Evolutionary conservation across 306 rosid genomes (phyloP), one percentile per base, ranked within the genome.

Genomic region (Dalbergia oliveri): DNA sequence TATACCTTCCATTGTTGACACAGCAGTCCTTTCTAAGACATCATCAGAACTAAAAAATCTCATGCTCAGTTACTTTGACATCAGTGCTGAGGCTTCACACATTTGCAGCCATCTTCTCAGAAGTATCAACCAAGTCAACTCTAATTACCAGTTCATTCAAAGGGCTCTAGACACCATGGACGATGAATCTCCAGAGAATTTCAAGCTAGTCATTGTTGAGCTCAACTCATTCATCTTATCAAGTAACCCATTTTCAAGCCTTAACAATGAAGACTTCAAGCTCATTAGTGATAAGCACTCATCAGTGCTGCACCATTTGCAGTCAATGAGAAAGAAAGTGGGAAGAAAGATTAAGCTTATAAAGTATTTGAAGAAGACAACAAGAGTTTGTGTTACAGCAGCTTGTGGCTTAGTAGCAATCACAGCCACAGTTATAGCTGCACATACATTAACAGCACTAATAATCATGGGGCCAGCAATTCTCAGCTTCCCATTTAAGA

Each of bases 61-160:
- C 1, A 72, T 92, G 78, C 81, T 88, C 23, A 80, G 69, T 19
- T 92, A 80, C 89, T 90, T 90, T 59, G 86, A 87, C 26, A 82
- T 84, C 4, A 92, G 84, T 43, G 90, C 90, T 2, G 89, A 86
- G 44, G 90, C 91, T 71, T 88, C 97, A 21, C 70, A 72, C 11
- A 64, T 90, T 35, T 90, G 90, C 60, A 73, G 73, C 77, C 78
- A 79, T 33, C 88, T 92, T 72, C 89, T 92, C 63, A 79, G 66
- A 75, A 82, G 79, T 87, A 73, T 85, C 15, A 79, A 80, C 59
- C 79, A 66, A 14, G 56, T 87, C 51, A 79, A 86, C n/a, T 87
- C 82, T 8, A 82, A 62, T 67, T 66, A 84, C 18, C 26, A 16
- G 0, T 80, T 59, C 80, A 72, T 89, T 7, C 89, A 76, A 67